A percentile compares a stretch with the other conserved stretches of the same genome.
phyloP scores from a whole-genome alignment of 1,284 basidiomycete genomes.

The Heliocybe sulcata region DNA sequence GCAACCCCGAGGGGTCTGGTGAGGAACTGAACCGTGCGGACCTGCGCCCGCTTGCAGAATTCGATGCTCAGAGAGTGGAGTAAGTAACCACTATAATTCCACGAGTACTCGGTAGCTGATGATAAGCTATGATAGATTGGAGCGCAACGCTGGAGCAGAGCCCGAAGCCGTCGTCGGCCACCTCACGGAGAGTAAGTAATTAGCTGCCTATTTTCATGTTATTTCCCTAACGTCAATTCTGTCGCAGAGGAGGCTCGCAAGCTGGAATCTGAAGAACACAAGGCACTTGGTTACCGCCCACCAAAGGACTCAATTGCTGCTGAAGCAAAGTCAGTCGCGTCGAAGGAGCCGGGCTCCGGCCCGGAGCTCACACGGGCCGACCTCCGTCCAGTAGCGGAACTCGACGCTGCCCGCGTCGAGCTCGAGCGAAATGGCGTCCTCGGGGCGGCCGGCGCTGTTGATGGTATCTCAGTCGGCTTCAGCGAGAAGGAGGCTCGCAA shows the following conservation, averaged over 20 bases:
- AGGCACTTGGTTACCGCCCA: conserved; percentile 25
- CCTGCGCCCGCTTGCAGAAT: conserved; percentile 14
- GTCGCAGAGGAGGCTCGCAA: conserved; percentile 17
- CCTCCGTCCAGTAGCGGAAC: conserved; percentile 10
- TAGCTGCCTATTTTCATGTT: not conserved
- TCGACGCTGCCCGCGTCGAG: conserved; percentile 13
- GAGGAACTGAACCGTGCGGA: conserved; percentile 12
- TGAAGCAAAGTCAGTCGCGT: conserved; percentile 22
- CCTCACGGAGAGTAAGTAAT: not conserved
- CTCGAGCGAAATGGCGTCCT: conserved; percentile 2
- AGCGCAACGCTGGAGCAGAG: not conserved
- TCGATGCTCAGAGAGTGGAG: conserved; percentile 20
- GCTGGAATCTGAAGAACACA: conserved; percentile 26
- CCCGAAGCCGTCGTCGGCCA: not conserved
- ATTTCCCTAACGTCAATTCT: not conserved
- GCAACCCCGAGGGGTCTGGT: conserved; percentile 15
- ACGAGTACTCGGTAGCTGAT: not conserved
- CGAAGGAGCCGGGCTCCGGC: conserved; percentile 13
- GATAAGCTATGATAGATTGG: not conserved
- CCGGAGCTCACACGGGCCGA: conserved; percentile 2
- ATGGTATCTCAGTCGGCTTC: not conserved
- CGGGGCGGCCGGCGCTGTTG: not conserved
- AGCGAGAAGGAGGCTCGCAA: conserved; percentile 17
- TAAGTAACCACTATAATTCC: conserved; percentile 7
- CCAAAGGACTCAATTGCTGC: conserved; percentile 26